phyloP scores from a whole-genome alignment of 2,329 filamentous ascomycete species.

The Ustulina deusta region DNA sequence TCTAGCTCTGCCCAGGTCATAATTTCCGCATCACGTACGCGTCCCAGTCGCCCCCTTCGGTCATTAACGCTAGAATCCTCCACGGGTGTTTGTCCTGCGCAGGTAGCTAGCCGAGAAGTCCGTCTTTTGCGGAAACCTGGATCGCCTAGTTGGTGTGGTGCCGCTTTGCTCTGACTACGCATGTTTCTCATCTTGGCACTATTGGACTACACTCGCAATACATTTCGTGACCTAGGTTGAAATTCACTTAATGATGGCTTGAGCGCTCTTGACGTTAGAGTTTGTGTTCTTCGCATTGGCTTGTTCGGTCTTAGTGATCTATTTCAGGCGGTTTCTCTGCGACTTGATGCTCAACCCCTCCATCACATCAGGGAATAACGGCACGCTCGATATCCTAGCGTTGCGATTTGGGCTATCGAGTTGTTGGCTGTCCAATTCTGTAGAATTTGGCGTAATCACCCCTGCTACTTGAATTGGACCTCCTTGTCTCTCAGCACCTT shows the following conservation, averaged over 20 bases:
- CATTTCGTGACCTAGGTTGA: neutral
- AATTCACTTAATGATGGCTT: neutral
- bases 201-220: neutral
- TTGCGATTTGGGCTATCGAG: neutral
- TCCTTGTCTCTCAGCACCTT: neutral
- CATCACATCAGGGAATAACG: constrained; percentile 8
- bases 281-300: neutral
- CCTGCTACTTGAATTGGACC: neutral
- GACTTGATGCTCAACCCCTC: constrained; percentile 8
- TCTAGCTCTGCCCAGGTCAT: neutral
- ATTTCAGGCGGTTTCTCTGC: neutral
- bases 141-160: neutral
- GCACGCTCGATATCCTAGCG: neutral
- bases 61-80: neutral
- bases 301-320: neutral
- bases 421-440: neutral
- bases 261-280: neutral
- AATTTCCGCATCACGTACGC: neutral
- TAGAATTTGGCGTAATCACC: neutral
- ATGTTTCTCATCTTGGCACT: neutral
- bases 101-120: neutral
- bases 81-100: neutral
- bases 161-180: neutral
- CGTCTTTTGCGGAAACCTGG: neutral
- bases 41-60: neutral